These are phyloP conservation scores for Aurantiochytrium sp. DNA, from an alignment of 108 stramenopile species.

Conservation along the genomic window DNA sequence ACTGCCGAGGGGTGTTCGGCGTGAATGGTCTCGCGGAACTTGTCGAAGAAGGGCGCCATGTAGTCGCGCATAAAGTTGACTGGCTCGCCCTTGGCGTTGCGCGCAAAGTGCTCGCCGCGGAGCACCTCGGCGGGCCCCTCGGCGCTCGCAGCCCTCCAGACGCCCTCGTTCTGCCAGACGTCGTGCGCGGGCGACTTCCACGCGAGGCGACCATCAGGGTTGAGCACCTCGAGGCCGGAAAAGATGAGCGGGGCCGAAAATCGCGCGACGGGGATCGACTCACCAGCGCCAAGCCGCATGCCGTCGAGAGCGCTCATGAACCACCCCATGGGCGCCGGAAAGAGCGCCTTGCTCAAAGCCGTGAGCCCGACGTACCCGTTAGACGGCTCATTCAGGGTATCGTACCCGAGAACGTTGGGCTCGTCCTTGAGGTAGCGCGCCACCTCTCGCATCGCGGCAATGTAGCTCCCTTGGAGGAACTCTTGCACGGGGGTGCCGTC, in stretches of 20 bases:
- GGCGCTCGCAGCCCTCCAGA: not conserved
- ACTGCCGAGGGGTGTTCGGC: constrained; percentile 12
- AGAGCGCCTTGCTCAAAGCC: not conserved
- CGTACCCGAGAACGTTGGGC: constrained; percentile 50
- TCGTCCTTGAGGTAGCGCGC: constrained; percentile 44
- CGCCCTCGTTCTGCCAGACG: constrained; percentile 37
- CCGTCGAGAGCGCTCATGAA: constrained; percentile 41
- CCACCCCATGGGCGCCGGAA: not conserved
- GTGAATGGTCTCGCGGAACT: not conserved
- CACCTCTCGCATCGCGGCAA: constrained; percentile 29
- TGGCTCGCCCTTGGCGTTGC: not conserved
- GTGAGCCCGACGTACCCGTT: constrained; percentile 32
- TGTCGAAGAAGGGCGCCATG: constrained; percentile 35
- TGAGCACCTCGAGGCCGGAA: not conserved
- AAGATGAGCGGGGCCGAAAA: constrained; percentile 27
- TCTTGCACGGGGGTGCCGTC: constrained; percentile 39
- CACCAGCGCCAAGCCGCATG: constrained; percentile 33
- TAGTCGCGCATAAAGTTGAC: constrained; percentile 30
- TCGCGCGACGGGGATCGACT: not conserved
- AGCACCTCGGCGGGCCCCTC: not conserved
- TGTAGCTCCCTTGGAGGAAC: constrained; percentile 50
- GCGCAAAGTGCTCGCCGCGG: constrained; percentile 29
- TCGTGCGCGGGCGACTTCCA: constrained; percentile 30
- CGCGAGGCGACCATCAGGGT: constrained; percentile 4
- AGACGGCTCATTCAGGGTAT: constrained; percentile 55